Percentiles rank a stretch among this genome's conserved stretches.
These are phyloP conservation scores for Dacryopinax primogenitus DNA, from an alignment of 768 basidiomycete genomes.

Conservation along the genomic window DNA sequence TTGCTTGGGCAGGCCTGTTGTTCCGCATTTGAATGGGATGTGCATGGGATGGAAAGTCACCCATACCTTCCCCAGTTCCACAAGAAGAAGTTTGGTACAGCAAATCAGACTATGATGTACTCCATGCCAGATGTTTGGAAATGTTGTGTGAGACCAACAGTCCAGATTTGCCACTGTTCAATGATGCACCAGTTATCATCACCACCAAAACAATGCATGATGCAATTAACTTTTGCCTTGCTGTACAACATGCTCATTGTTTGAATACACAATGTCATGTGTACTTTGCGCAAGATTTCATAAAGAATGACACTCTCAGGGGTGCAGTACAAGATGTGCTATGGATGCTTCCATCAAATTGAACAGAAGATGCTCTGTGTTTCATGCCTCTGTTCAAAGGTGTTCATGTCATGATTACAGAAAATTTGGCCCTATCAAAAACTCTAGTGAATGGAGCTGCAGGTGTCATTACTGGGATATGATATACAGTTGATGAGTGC, in stretches of 20 bases:
- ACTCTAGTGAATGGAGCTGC: conserved; percentile 4
- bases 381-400: conserved; percentile 3
- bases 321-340: not conserved
- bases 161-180: not conserved
- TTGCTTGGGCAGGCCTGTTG: too few species aligned
- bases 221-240: not conserved
- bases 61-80: too few species aligned
- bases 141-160: not conserved
- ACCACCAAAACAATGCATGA: not conserved
- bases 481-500: not conserved
- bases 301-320: not conserved
- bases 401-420: conserved; percentile 7
- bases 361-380: not conserved
- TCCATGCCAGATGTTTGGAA: not conserved
- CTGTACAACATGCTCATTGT: not conserved
- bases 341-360: not conserved
- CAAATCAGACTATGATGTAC: not conserved
- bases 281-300: not conserved
- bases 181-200: not conserved
- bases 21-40: too few species aligned
- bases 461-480: not conserved
- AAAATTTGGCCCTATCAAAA: not conserved
- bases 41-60: too few species aligned
- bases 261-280: not conserved
- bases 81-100: not conserved